These are phyloP conservation scores for Yarrowia deformans DNA, from an alignment of 805 yeast genomes.

Conservation along the genomic window DNA sequence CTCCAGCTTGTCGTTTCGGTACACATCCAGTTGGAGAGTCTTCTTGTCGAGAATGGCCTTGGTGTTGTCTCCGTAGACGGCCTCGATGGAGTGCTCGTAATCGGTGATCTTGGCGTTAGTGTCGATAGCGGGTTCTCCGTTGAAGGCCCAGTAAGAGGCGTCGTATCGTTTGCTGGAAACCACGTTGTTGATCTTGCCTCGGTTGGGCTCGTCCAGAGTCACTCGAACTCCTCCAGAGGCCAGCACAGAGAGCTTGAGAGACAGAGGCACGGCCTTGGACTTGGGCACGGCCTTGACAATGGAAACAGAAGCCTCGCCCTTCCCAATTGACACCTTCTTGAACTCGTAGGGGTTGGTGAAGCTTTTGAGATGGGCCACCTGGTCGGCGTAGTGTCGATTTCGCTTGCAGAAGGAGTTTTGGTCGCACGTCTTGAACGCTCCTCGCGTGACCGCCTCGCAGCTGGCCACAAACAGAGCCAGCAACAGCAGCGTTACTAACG, in stretches of 20 bases:
- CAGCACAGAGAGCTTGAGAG: conserved; percentile 64
- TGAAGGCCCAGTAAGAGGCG: conserved; percentile 66
- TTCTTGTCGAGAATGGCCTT: conserved; percentile 55
- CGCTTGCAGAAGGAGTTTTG: conserved; percentile 86
- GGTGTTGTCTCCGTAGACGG: conserved; percentile 48
- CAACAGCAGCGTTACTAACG: conserved; percentile 2
- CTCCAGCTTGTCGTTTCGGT: conserved; percentile 56
- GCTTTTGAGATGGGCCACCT: conserved; percentile 48
- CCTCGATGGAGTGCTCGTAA: conserved; percentile 25
- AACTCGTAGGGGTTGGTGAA: conserved; percentile 55
- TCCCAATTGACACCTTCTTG: conserved; percentile 47
- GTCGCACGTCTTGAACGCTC: conserved; percentile 70
- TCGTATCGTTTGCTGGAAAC: conserved; percentile 61
- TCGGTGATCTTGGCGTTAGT: conserved; percentile 42
- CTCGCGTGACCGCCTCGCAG: conserved; percentile 30
- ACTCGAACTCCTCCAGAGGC: conserved; percentile 66
- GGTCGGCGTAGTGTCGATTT: conserved; percentile 69
- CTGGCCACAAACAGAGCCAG: conserved; percentile 18
- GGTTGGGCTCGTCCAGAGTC: conserved; percentile 68
- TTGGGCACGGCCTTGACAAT: conserved; percentile 50
- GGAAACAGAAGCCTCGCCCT: conserved; percentile 46
- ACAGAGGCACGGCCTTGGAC: conserved; percentile 50
- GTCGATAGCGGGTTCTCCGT: conserved; percentile 47
- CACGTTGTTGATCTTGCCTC: conserved; percentile 48
- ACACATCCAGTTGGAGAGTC: conserved; percentile 62